Base-by-base conservation (phyloP, 163 green algal species). In the Chlamydomonas reinhardtii region DNA sequence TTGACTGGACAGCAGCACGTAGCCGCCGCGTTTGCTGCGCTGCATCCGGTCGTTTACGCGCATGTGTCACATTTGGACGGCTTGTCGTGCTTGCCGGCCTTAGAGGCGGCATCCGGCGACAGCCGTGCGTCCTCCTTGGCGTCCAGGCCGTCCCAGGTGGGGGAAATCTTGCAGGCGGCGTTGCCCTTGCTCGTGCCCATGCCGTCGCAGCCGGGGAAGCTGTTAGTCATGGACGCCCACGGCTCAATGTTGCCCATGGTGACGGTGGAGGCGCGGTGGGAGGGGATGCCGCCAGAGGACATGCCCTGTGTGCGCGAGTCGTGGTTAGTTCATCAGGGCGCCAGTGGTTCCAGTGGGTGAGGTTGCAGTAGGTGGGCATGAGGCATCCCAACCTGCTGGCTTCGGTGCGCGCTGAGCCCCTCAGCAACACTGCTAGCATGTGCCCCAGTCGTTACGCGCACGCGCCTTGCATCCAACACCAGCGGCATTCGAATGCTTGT, bases 151-250 rank as follows among this genome's bases (percentile, higher is more conserved):
- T 12, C 29, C 78, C 66, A 85, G 22, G 66, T 77, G 66, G 78
- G 59, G 0, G 59, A 29, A 29, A 66, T 66, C 20, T 66, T 66
- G 24, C 59, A 66, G 59, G 59, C 59, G 22, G 59, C 22, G 59
- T n/a, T 66, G 59, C 59, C 22, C 25, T 29, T 66, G 59, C 19
- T 31, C 4, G 24, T 31, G 17, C 59, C 25, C 78, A 85, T 77
- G 52, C 78, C 78, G 68, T 77, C 78, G 69, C 78, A 85, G 22
- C 66, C 66, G 43, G 78, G 78, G 78, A 85, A 85, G 78, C 35
- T 77, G 78, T 85, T 85, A 52, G 22, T 2, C 35, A 77, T 70
- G 24, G 48, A 61, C 2, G n/a, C 48, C 78, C 78, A 85, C 1
- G 78, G 78, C 66, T 85, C 68, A 20, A 85, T 85, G 52, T 70